These are phyloP conservation scores for Podaxis sp. DNA, from an alignment of 768 basidiomycete genomes.

Conservation along the genomic window DNA sequence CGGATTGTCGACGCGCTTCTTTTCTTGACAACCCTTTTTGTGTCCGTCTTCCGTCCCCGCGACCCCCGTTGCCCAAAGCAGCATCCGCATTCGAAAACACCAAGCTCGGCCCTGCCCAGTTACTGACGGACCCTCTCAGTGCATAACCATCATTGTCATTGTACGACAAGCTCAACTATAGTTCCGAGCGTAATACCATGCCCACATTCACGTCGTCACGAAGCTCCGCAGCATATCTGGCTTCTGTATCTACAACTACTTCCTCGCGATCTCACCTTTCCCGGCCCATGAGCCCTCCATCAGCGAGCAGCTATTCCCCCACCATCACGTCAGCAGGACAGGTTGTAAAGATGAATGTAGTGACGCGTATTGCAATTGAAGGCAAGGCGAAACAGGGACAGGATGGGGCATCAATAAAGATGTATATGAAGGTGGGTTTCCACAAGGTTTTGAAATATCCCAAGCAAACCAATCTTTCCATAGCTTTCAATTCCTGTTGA, in stretches of 20 bases:
- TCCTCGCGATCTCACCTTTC: constrained; percentile 19
- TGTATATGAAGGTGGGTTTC: constrained; percentile 69
- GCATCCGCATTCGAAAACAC: background rate
- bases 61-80: background rate
- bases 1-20: constrained; percentile 17
- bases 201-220: constrained; percentile 15
- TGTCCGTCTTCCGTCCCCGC: constrained; percentile 1
- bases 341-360: constrained; percentile 55
- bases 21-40: constrained; percentile 14
- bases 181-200: constrained; percentile 5
- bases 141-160: background rate
- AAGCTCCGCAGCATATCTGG: background rate
- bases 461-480: constrained; percentile 1
- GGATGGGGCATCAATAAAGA: constrained; percentile 63
- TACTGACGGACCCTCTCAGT: background rate
- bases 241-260: constrained; percentile 13
- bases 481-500: constrained; percentile 71
- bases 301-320: constrained; percentile 36
- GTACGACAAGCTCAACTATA: background rate
- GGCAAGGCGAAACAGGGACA: constrained; percentile 64
- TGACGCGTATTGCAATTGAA: constrained; percentile 70
- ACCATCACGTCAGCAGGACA: constrained; percentile 40
- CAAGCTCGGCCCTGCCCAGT: background rate
- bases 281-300: constrained; percentile 21
- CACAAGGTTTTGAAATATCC: background rate